Base-by-base conservation (phyloP, 2,329 filamentous ascomycete genomes). In the Penicillium capsulatum region DNA sequence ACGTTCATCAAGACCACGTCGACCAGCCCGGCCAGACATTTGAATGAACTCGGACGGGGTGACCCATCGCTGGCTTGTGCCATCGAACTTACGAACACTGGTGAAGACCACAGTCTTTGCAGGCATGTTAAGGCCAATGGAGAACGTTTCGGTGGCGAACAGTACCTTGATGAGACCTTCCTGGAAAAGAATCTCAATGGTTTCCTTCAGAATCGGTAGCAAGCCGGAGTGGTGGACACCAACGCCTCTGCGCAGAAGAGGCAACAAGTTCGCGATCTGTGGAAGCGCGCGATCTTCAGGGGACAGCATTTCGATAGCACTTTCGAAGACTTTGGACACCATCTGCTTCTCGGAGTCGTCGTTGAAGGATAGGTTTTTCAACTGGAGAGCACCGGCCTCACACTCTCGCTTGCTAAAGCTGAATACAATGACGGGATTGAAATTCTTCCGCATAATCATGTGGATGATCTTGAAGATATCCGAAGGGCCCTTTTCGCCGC, bases 71-170 rank as follows among this genome's bases (percentile, higher is more conserved):
- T 80, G 79, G 43, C 78, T 75, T 5, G 81, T 76, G 41, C 94
- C 94, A 60, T 98, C 92, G 61, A 90, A 98, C 61, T 98, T 98
- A 37, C 85, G 85, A 7, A 98, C 89, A 52, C 86, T 90, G 0
- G 92, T 96, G 65, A 98, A 98, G n/a, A 98, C 90, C 2, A 98
- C 92, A 1, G 92, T 98, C 73, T 96, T 96, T 17, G 92, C 92
- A 51, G 92, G 92, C 92, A 98, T 97, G 74, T 98, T 98, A 42
- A 98, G 70, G 44, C 92, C 92, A 50, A 98, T 98, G 3, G 92
- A 97, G 69, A 98, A 98, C 1, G 92, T 98, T 65, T 98, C 94
- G 0, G 92, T 98, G 0, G 92, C 92, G 47, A 98, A 97, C 1
- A 98, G 75, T 7, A 97, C 91, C 69, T 98, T 98, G 73, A 98